Percentiles rank a stretch among this genome's conserved stretches.
Evolutionary conservation across 164 flowering plant genomes (phyloP).

Genomic region (Warburgia ugandensis): DNA sequence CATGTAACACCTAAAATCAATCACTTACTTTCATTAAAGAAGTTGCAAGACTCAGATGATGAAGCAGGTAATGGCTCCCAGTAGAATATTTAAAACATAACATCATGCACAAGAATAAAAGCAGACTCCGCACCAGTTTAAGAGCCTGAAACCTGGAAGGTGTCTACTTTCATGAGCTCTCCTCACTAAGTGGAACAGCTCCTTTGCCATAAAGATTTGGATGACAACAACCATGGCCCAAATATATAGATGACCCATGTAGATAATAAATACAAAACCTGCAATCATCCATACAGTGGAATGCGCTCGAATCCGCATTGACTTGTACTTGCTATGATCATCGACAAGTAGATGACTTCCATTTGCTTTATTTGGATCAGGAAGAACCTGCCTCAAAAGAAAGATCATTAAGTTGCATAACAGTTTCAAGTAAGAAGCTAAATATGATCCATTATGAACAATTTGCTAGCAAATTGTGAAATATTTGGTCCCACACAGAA

Average conservation of each 20-base stretch:
- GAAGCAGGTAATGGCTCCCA: background rate
- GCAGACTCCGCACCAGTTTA: conserved; percentile 62
- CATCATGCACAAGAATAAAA: background rate
- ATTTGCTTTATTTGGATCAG: conserved; percentile 48
- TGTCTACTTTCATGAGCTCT: conserved; percentile 72
- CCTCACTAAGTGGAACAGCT: conserved; percentile 76
- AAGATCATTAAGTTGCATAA: conserved; percentile 1
- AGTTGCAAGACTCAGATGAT: background rate
- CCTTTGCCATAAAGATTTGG: conserved; percentile 89
- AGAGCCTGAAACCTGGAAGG: conserved; percentile 88
- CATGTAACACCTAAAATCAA: background rate
- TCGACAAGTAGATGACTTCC: conserved; percentile 63
- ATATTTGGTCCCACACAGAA: background rate
- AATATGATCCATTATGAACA: background rate
- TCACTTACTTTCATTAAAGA: background rate
- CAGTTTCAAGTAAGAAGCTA: background rate
- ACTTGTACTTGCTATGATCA: conserved; percentile 77
- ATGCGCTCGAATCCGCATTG: conserved; percentile 66
- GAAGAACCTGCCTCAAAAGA: conserved; percentile 33
- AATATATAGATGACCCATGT: conserved; percentile 94
- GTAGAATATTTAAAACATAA: background rate
- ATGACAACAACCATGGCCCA: conserved; percentile 93
- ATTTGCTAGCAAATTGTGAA: background rate
- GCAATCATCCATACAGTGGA: conserved; percentile 95
- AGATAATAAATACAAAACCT: conserved; percentile 67